Percentiles rank a stretch among this genome's conserved stretches.
Evolutionary conservation across 2,329 filamentous ascomycete species (phyloP).

Genomic region (Chrysoporthe deuterocubensis): DNA sequence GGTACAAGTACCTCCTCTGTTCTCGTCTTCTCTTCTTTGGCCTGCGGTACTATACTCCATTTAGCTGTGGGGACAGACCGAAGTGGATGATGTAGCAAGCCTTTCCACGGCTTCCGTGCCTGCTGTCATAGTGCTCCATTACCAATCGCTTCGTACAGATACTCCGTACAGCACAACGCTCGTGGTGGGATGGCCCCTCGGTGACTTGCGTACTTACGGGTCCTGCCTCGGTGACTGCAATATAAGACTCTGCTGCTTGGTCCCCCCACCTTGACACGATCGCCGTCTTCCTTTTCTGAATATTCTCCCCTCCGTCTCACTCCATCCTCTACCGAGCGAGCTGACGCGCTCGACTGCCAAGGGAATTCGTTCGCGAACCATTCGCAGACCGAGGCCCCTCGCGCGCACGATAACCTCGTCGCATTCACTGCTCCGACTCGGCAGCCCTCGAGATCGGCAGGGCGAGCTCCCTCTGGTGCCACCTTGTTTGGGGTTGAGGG

Average conservation of each 20-base stretch:
- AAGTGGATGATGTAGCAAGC: neutral
- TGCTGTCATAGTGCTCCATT: neutral
- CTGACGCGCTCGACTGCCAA: neutral
- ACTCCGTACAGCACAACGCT: neutral
- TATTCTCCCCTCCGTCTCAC: neutral
- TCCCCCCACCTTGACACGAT: neutral
- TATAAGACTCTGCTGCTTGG: conserved; percentile 4
- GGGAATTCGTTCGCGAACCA: neutral
- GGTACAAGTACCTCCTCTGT: neutral
- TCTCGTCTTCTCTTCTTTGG: neutral
- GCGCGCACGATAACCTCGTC: neutral
- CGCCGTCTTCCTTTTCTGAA: neutral
- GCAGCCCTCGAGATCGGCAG: neutral
- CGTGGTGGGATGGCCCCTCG: conserved; percentile 1
- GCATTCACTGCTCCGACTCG: neutral
- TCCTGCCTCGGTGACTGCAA: neutral
- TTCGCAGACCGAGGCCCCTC: neutral
- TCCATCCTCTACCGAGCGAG: neutral
- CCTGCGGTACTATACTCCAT: conserved; percentile 7
- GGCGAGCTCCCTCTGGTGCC: neutral
- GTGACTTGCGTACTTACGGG: conserved; percentile 14
- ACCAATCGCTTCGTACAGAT: conserved; percentile 2
- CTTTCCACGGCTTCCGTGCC: neutral
- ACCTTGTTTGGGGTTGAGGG: neutral
- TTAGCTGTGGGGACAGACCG: neutral